These are phyloP conservation scores for Exophiala sp. DNA, from an alignment of 2,329 filamentous ascomycete species.

Conservation along the genomic window DNA sequence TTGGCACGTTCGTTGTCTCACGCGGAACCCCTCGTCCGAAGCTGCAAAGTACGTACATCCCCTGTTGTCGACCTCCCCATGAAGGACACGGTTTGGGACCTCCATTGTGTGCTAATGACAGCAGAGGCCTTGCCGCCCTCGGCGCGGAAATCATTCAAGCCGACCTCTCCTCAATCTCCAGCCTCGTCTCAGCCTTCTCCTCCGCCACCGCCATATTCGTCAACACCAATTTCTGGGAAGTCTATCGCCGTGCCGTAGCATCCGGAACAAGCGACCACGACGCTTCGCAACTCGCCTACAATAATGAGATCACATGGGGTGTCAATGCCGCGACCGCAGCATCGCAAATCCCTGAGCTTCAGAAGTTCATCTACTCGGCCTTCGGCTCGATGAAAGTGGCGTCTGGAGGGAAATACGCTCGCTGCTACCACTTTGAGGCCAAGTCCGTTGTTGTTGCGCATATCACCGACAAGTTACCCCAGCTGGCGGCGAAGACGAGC, in stretches of 20 bases:
- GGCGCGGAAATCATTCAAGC: slow-evolving; percentile 11
- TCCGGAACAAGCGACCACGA: neutral
- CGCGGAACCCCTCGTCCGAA: slow-evolving; percentile 13
- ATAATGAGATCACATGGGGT: slow-evolving; percentile 6
- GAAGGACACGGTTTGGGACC: too few species aligned
- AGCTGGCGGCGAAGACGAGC: slow-evolving; percentile 2
- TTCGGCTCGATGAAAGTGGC: slow-evolving; percentile 13
- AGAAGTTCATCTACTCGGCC: slow-evolving; percentile 11
- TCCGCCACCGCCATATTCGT: slow-evolving; percentile 7
- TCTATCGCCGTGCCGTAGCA: neutral
- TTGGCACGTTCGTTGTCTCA: slow-evolving; percentile 12
- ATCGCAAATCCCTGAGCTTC: slow-evolving; percentile 2
- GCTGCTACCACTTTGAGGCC: slow-evolving; percentile 9
- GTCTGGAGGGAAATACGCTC: slow-evolving; percentile 9
- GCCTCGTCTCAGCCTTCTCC: slow-evolving; percentile 4
- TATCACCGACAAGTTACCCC: slow-evolving; percentile 2
- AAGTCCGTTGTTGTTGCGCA: slow-evolving; percentile 6
- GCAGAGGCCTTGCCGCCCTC: slow-evolving; percentile 5
- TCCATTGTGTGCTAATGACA: too few species aligned
- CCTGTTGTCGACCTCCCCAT: too few species aligned
- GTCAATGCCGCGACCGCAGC: slow-evolving; percentile 10
- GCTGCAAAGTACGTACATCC: slow-evolving; percentile 7
- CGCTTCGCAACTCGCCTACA: slow-evolving; percentile 7
- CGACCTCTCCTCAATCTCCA: slow-evolving; percentile 6
- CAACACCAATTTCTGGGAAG: slow-evolving; percentile 12